These are phyloP conservation scores for Chaetomiaceae sp. DNA, from an alignment of 2,329 filamentous ascomycete species.

Conservation along the genomic window DNA sequence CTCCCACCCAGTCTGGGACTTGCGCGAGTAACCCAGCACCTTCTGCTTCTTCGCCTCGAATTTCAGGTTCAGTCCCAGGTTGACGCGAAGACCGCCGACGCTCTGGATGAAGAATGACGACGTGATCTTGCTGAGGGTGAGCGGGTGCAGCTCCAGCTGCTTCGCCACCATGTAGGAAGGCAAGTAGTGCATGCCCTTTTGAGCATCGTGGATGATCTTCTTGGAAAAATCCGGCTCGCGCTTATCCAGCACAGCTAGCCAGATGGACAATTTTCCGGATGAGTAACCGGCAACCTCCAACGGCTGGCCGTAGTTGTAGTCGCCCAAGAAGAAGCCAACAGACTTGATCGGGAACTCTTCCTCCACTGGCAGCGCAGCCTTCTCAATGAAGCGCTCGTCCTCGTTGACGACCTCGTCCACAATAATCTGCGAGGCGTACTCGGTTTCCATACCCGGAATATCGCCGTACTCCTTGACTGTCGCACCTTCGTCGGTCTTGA, in stretches of 20 bases:
- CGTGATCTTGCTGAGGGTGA: constrained; percentile 91
- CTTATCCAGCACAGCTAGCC: constrained; percentile 64
- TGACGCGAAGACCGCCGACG: constrained; percentile 75
- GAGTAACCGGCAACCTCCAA: constrained; percentile 73
- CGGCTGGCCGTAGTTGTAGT: constrained; percentile 86
- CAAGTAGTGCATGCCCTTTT: constrained; percentile 66
- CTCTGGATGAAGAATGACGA: constrained; percentile 80
- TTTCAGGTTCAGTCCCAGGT: constrained; percentile 91
- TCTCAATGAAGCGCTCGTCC: constrained; percentile 89
- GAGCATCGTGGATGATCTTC: constrained; percentile 63
- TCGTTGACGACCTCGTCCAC: constrained; percentile 87
- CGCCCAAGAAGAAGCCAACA: constrained; percentile 86
- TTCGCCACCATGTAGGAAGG: constrained; percentile 87
- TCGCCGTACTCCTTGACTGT: constrained; percentile 88
- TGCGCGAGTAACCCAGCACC: constrained; percentile 90
- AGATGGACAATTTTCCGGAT: constrained; percentile 69
- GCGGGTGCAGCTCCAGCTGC: constrained; percentile 71
- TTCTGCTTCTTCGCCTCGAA: constrained; percentile 95
- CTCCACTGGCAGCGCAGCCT: constrained; percentile 76
- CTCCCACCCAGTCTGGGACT: constrained; percentile 84
- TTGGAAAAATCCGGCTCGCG: constrained; percentile 78
- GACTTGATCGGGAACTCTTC: constrained; percentile 84
- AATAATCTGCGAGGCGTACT: constrained; percentile 85
- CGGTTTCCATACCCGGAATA: constrained; percentile 76
- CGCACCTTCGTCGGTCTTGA: constrained; percentile 84